Base-by-base conservation (phyloP, 202 grass and related monocot genomes). In the Panicum hallii region DNA sequence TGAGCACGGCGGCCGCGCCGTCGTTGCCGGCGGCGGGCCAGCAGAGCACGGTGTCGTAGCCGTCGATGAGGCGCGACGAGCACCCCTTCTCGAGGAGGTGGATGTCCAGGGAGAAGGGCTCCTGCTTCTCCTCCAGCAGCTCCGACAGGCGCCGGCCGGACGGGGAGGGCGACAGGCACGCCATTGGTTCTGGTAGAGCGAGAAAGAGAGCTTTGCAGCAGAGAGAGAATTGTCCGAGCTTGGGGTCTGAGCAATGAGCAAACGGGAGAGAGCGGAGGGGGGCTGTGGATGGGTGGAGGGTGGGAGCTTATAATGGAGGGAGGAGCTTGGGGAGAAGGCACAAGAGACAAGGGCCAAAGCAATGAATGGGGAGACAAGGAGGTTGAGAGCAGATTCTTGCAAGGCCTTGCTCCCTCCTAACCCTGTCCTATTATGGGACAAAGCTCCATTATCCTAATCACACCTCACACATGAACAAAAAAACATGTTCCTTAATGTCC, bases 71-170 rank as follows among this genome's bases (percentile, higher is more conserved):
- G 41, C 69, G 71, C 23, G 74, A 30, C 3, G 89, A 87, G 87
- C 90, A 93, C 7, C 95, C 95, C 50, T 93, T 93, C 86, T 98
- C 96, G 1, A 93, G 73, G 6, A 98, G 93, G 82, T 95, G 94
- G 5, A 94, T 45, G 67, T 98, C 91, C 0, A 98, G 85, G 72
- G 58, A 77, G 87, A 98, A 98, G 0, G 95, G 95, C 71, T 98
- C 95, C 81, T 98, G 95, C 79, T 90, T 74, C 79, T 98, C 93
- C 67, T 98, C 80, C 26, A 98, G 89, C 43, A 98, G 83, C 86
- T 98, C 91, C 34, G 86, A 90, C 10, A 98, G 91, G 15, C 93
- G 89, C 67, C 91, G 75, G 26, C 80, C 91, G 2, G 90, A 91
- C 61, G 90, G 60, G 22, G 94, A 90, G 11, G 82, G 47, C 36